Evolutionary conservation across 108 stramenopile genomes (phyloP).

Genomic region (Fragilaria crotonensis): DNA sequence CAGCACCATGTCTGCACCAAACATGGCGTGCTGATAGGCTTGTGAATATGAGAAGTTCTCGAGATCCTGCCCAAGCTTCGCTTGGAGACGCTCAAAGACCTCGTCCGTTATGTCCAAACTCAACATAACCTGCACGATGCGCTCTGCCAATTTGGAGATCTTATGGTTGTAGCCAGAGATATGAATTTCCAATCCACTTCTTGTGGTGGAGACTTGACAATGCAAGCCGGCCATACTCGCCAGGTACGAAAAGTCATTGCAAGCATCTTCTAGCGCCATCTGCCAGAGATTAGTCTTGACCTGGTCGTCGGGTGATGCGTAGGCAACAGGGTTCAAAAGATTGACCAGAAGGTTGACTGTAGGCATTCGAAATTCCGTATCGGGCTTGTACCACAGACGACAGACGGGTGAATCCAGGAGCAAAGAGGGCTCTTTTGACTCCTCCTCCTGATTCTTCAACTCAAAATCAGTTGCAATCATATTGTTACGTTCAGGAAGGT

Average conservation of each 20-base stretch:
- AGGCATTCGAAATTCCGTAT: conserved; percentile 65
- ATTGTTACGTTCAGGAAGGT: conserved; percentile 41
- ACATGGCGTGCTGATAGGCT: conserved; percentile 64
- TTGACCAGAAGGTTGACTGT: conserved; percentile 55
- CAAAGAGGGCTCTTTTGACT: conserved; percentile 14
- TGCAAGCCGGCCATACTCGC: conserved; percentile 63
- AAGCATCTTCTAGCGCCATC: conserved; percentile 38
- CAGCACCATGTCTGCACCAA: conserved; percentile 43
- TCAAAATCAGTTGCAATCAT: conserved; percentile 53
- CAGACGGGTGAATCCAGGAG: conserved; percentile 11
- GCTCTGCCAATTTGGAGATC: conserved; percentile 44
- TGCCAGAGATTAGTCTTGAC: conserved; percentile 37
- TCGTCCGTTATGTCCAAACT: conserved; percentile 17
- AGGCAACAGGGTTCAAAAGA: conserved; percentile 27
- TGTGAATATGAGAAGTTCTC: conserved; percentile 47
- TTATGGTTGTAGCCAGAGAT: conserved; percentile 80
- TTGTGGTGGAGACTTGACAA: conserved; percentile 19
- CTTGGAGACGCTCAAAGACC: conserved; percentile 50
- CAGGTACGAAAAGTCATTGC: conserved; percentile 57
- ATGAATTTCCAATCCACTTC: conserved; percentile 32
- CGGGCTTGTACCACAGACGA: conserved; percentile 67
- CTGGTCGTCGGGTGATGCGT: conserved; percentile 17
- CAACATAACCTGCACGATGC: conserved; percentile 34
- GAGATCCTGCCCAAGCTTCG: conserved; percentile 37
- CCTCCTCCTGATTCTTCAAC: conserved; percentile 5